Evolutionary conservation across 345 rosid species (phyloP), one percentile per base, ranked within the genome.

Genomic region (Passiflora organensis): DNA sequence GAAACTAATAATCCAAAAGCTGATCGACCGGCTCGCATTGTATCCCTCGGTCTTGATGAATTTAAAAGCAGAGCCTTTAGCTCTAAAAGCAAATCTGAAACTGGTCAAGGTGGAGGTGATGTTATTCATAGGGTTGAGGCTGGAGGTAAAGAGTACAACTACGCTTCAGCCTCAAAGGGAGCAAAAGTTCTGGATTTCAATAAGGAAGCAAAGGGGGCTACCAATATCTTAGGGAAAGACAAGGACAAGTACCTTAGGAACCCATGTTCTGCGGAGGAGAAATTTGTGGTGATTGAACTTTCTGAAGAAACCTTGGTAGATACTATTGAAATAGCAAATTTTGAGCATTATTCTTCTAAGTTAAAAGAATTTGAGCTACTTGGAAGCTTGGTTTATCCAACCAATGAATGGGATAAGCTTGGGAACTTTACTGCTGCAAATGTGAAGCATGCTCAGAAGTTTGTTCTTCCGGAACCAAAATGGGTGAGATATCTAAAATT

Each of bases 141-240:
- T 19, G 97, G 91, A 52, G 97, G 95, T 58, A 68, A 78, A 60
- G 89, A 81, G 69, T 87, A 85, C 67, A 93, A 93, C 57, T 93
- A 86, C 66, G 99, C 97, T 39, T 84, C 89, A 15, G 81, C 91
- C 63, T 72, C 96, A 15, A 89, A 89, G 70, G 97, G 97, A 42
- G 95, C 96, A 34, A 93, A 93, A 64, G 87, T 86, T 53, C 60
- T 93, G 79, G 74, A 66, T 58, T 83, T 61, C 59, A 93, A 93
- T 72, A 93, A 85, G 83, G 99, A 93, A 80, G 84, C 96, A 22
- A 93, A 93, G 55, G 99, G 96, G 0, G 88, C 91, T 46, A n/a
- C 85, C 9, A 86, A 82, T 59, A 80, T 93, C 70, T 62, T 93
- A 70, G 69, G 74, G 69, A 62, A 82, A 67, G 99, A 89, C 78